Percentiles rank a stretch among this genome's conserved stretches.
Conservation (phyloP, 768 basidiomycete species). For the Paxillus rubicundulus region DNA sequence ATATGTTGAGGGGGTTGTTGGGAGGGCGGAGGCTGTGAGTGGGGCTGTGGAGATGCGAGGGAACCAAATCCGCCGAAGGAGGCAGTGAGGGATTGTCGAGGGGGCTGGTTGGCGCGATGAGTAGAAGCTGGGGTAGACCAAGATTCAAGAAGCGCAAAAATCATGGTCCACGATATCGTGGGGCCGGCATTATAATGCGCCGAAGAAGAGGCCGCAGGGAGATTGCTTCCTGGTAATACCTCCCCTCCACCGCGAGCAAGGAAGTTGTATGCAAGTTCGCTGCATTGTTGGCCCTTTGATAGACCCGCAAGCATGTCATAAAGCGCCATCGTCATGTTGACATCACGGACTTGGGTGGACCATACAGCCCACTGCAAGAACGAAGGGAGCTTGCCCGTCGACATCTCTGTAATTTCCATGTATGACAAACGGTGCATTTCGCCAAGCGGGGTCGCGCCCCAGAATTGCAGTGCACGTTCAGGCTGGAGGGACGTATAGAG, state of each 20-base stretch:
- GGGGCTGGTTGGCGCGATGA: constrained; percentile 43
- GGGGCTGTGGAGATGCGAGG: constrained; percentile 20
- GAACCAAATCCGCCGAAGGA: constrained; percentile 31
- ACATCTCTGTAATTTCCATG: constrained; percentile 59
- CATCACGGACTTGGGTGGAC: constrained; percentile 74
- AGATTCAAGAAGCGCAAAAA: constrained; percentile 73
- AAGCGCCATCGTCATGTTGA: constrained; percentile 71
- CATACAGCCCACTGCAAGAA: constrained; percentile 91
- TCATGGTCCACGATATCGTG: constrained; percentile 72
- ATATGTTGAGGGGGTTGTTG: constrained; percentile 43
- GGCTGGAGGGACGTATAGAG: constrained; percentile 72
- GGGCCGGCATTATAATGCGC: constrained; percentile 47
- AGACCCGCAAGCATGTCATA: constrained; percentile 90
- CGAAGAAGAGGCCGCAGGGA: constrained; percentile 39
- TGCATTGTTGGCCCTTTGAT: constrained; percentile 80
- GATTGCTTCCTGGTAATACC: constrained; percentile 56
- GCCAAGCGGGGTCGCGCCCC: constrained; percentile 60
- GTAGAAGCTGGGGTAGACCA: constrained; percentile 61
- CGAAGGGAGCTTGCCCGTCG: constrained; percentile 58
- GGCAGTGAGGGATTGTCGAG: constrained; percentile 39
- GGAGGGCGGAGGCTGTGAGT: constrained; percentile 27
- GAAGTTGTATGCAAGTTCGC: constrained; percentile 87
- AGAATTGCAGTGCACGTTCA: constrained; percentile 82
- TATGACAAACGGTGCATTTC: constrained; percentile 47
- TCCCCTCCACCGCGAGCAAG: constrained; percentile 75